Evolutionary conservation across 192 early-diverging fungal species (phyloP).

Genomic region (Backusella liffmaniae): DNA sequence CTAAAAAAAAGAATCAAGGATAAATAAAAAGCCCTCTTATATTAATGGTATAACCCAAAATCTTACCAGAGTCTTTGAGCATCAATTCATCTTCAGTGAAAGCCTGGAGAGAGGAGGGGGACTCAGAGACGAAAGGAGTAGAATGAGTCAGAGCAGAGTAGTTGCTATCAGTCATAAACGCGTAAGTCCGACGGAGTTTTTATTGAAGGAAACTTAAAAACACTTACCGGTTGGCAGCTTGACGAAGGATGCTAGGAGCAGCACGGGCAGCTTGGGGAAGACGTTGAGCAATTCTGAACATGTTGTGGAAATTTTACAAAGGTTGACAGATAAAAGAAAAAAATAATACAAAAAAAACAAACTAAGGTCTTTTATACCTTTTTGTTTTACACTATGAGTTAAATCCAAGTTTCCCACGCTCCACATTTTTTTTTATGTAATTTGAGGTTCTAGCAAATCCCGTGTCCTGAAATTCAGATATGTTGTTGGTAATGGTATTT

Average conservation of each 20-base stretch:
- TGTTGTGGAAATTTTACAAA: background rate
- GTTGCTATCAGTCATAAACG: constrained; percentile 10
- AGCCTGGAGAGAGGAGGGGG: constrained; percentile 67
- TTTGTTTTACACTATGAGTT: background rate
- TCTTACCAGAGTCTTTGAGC: constrained; percentile 73
- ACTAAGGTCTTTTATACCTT: background rate
- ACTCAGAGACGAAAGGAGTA: constrained; percentile 16
- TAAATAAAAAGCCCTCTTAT: background rate
- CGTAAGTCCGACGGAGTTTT: background rate
- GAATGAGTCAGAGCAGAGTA: constrained; percentile 18
- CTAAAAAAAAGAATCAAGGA: constrained; percentile 35
- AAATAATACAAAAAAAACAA: background rate
- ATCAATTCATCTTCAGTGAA: constrained; percentile 89
- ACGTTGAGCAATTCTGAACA: constrained; percentile 12
- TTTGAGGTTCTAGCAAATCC: background rate
- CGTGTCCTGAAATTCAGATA: background rate
- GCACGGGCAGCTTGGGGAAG: constrained; percentile 6
- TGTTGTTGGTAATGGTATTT: background rate
- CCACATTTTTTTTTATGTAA: background rate
- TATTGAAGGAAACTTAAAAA: no score
- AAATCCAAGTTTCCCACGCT: background rate
- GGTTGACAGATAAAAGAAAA: background rate
- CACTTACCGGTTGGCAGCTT: constrained; percentile 12
- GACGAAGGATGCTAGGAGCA: background rate
- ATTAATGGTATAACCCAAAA: background rate